phyloP scores from a whole-genome alignment of 2,329 filamentous ascomycete species.

The Chaetothyriales sp. region DNA sequence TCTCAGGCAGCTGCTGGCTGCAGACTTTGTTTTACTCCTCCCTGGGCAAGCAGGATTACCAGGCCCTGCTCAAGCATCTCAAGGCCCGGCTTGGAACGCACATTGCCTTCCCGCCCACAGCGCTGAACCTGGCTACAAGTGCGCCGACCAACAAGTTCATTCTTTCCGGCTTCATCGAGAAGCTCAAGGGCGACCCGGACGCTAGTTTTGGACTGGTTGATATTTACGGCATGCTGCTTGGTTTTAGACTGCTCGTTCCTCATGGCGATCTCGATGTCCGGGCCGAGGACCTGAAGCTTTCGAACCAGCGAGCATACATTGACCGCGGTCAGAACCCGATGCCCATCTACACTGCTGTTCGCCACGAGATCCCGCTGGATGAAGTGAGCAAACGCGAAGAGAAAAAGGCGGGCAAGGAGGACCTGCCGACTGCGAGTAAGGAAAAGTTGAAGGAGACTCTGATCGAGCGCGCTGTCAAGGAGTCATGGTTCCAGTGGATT shows the following conservation, averaged over 20 bases:
- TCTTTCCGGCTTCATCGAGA: slow-evolving; percentile 77
- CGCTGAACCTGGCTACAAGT: slow-evolving; percentile 64
- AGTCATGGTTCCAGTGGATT: slow-evolving; percentile 96
- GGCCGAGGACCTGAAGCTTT: slow-evolving; percentile 73
- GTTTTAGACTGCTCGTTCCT: slow-evolving; percentile 70
- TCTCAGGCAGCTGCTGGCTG: slow-evolving; percentile 92
- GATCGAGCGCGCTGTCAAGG: slow-evolving; percentile 37
- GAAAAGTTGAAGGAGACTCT: slow-evolving; percentile 22
- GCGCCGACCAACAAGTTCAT: slow-evolving; percentile 89
- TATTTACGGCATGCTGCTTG: slow-evolving; percentile 74
- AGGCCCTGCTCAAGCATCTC: slow-evolving; percentile 62
- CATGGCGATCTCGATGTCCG: slow-evolving; percentile 67
- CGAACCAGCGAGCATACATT: slow-evolving; percentile 64
- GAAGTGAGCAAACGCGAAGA: slow-evolving; percentile 23
- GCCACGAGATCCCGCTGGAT: slow-evolving; percentile 75
- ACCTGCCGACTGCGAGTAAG: slow-evolving; percentile 21
- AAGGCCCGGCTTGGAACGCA: slow-evolving; percentile 74
- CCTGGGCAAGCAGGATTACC: slow-evolving; percentile 52
- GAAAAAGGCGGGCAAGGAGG: slow-evolving; percentile 1
- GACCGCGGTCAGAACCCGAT: slow-evolving; percentile 67
- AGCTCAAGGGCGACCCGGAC: slow-evolving; percentile 64
- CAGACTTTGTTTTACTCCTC: slow-evolving; percentile 77
- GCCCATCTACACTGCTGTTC: slow-evolving; percentile 88
- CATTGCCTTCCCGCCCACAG: slow-evolving; percentile 80
- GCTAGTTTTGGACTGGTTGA: slow-evolving; percentile 85